Evolutionary conservation across 805 yeast genomes (phyloP), one percentile per base, ranked within the genome.

Genomic region (Metschnikowia chrysomelidarum): DNA sequence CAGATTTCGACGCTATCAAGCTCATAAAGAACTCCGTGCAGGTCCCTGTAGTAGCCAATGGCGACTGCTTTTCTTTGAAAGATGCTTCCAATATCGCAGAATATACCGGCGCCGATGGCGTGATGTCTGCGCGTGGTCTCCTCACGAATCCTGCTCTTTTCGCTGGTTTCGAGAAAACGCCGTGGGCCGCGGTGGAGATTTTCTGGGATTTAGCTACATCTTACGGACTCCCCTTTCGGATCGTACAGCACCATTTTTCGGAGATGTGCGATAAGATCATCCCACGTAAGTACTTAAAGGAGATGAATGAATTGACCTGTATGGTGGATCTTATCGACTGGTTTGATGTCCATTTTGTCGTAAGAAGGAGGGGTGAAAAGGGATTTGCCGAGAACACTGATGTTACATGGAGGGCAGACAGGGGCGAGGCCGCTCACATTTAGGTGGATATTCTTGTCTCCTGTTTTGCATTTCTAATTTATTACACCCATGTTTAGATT

Each of bases 31-130:
- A 73, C 14, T 60, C 67, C n/a, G 70, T 70, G 0, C 53, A 47
- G 3, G 78, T 82, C 0, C 98, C 97, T 0, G 88, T 93, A 1
- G 82, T 93, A n/a, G 96, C 98, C 2, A 93, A 93, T 53, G 98
- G 98, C n/a, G 98, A 93, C 59, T 89, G 95, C 52, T 83, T 83
- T 51, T 54, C 73, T 0, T 60, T 78, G 16, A 63, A 68, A 12
- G 96, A 87, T 54, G 81, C 84, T n/a, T 50, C 64, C 27, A 53
- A 57, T 13, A 89, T 91, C 18, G 76, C 77, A 0, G 62, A 73
- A 9, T 56, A 56, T 33, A 88, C 98, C 0, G 82, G 83, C 1
- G 87, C 78, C 25, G 93, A 87, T 55, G 98, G 98, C 6, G 84
- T 93, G 6, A 93, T 93, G 98, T 82, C 97, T 2, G 98, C 86